Base-by-base conservation (phyloP, 441 rosid species). In the Omphalea diandra region DNA sequence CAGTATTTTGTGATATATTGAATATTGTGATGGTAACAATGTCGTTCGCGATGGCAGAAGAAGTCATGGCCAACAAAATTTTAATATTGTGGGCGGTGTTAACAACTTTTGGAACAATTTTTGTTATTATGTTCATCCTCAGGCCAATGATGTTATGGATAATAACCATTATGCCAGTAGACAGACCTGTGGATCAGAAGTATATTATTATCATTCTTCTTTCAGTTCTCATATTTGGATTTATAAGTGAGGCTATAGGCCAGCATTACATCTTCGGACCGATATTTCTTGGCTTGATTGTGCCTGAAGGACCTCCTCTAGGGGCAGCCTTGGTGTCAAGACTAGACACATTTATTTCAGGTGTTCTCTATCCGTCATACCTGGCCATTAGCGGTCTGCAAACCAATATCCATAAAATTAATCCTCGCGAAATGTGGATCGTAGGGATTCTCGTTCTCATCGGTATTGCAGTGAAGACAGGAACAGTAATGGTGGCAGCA, bases 301-400 rank as follows among this genome's bases (percentile, higher is more conserved):
- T 82, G 58, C 85, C 82, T 0, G 76, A 77, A 11, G 85, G 87
- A 14, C 80, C 85, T 14, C 84, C 87, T 0, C 68, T 84, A 11
- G 83, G 83, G 27, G 65, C 79, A 12, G 77, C 75, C 18, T 18
- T 84, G 20, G 80, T 62, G 27, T 24, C 70, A 9, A 81, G 47
- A 47, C 53, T 77, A 5, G 85, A 80, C 14, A 41, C 76, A 33
- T 47, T 77, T 12, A 32, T 64, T 18, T 40, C 65, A n/a, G 58
- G 76, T 22, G 33, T 84, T 24, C 68, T 82, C 36, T 80, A 73
- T 52, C 87, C 84, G 3, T 53, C 82, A 17, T 84, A 73, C 43
- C 71, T 81, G 14, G 73, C 82, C 0, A 6, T 78, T 22, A 57
- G 68, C 0, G 84, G 87, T 26, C 35, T 80, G 57, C 75, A 76